Evolutionary conservation across 106 monocot genomes (phyloP), one percentile per base, ranked within the genome.

Genomic region (Dendrobium huoshanense): DNA sequence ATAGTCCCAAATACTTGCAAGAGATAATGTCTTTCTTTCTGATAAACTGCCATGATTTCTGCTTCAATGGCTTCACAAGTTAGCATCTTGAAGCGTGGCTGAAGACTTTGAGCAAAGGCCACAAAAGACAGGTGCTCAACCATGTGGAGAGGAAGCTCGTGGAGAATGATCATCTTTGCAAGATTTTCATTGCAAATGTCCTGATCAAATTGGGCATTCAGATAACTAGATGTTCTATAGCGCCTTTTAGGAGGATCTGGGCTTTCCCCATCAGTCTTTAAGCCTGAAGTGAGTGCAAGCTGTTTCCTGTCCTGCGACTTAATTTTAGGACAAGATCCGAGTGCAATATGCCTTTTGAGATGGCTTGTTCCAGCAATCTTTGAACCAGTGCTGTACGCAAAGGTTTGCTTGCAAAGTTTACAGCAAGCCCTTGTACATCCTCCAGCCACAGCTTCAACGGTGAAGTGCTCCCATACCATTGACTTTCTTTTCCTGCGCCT

Each of bases 321-420:
- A 42, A 94, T 85, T 82, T 88, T 92, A 24, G 96, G 92, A 78
- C 96, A 93, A 24, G 94, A 92, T 44, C 90, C 94, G 65, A 91
- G 84, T 41, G 89, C 79, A 72, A 94, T 92, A 77, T 96, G 96
- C 64, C 96, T 88, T 87, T 96, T 96, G 24, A 96, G 91, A 77
- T 96, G 96, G 84, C 96, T 93, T 31, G 96, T 96, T 16, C 96
- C 96, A 22, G 96, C 93, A 68, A 96, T 88, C 64, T 96, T 96
- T 64, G 89, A 81, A 67, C 96, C 96, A 72, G 81, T 87, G 78
- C 96, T 96, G 67, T 96, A 96, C 37, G 96, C 93, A 80, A 91
- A 96, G 20, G 96, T 93, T 72, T 96, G 96, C 84, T 96, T 93
- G 91, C 96, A 96, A 43, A 91, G 84, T 45, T 93, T 96, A 80